Evolutionary conservation across 371 early-diverging fungal species (phyloP), one percentile per base, ranked within the genome.

Genomic region (Rhizopus sp.): DNA sequence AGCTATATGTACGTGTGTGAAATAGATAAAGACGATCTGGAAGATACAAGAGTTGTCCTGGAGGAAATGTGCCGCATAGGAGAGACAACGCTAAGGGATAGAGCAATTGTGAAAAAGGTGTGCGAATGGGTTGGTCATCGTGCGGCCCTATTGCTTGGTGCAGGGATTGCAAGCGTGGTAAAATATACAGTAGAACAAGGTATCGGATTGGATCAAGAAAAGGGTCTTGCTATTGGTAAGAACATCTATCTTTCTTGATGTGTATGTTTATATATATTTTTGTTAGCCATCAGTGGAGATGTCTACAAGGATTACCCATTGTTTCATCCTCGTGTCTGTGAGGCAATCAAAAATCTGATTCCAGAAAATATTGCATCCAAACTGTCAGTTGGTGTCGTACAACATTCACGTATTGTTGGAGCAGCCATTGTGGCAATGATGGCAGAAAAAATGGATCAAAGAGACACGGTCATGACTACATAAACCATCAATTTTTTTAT

Each of bases 1-100:
- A 85, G 87, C 34, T 87, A 87, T 74, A 89, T 95, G 91, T 75
- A 74, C 50, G 77, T 76, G 7, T 75, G 77, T 57, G 81, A 78
- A 60, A 75, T 70, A 3, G 76, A 76, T 49, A 57, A 72, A 40
- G 62, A 66, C 38, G 48, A 58, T 23, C 63, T 73, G n/a, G 72
- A 75, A 49, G 75, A 75, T 51, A 75, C 71, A 34, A 64, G 76
- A 30, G 54, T 75, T 34, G 64, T 78, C 45, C 62, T 78, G 17
- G 79, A 78, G 56, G 75, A 75, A 32, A 75, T 78, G 75, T 69
- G 69, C 55, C 63, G 68, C 34, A 60, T 75, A 0, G 60, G 62
- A 4, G 60, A 69, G 38, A 75, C 75, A 3, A 62, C 70, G 1
- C 35, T 73, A 29, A 70, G 63, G 2, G 79, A 78, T 56, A 55